Base-by-base conservation (phyloP, 345 rosid species). In the Corymbia maculata region DNA sequence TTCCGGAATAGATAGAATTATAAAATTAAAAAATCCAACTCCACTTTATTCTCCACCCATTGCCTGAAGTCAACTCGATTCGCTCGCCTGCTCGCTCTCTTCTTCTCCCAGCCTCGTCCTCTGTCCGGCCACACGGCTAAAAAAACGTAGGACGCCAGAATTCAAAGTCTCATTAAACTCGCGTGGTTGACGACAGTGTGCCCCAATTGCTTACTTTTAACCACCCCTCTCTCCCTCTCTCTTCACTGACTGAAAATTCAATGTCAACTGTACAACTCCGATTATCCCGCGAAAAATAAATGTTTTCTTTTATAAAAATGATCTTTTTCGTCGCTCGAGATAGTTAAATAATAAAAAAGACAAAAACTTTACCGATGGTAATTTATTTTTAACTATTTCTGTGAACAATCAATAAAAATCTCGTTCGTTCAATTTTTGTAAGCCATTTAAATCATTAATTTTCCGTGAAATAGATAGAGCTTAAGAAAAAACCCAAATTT, bases 321-420 rank as follows among this genome's bases (percentile, higher is more conserved):
- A 32, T 19, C 19, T 0, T 0, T 32, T 68, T 30, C 2, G 0
- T 30, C 0, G 0, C 2, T 15, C 8, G 6, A 68, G 15, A 30
- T 30, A 68, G 8, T 68, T 52, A 52, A 2, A 4, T 22, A 1
- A 50, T 49, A 9, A 50, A 50, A 52, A 16, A 53, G 19, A 17
- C 7, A 17, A 6, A 7, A 6, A 16, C 19, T 52, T 53, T 19
- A 52, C 5, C 1, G 2, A 52, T 6, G 16, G 6, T 6, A 52
- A 16, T 16, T 15, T 16, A 52, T 52, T 7, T 8, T 4, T 55
- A 21, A 21, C 21, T 55, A 21, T 55, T 9, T 55, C 4, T 11
- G 11, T 21, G 12, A 53, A 17, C 24, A 21, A 53, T 68, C 12
- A 30, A 14, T 0, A 30, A 68, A 17, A 32, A 7, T 4, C 16